Percentiles rank a stretch among this genome's conserved stretches.
Evolutionary conservation across 2,329 filamentous ascomycete genomes (phyloP).

Genomic region (Hymenotorrendiella dingleyae): DNA sequence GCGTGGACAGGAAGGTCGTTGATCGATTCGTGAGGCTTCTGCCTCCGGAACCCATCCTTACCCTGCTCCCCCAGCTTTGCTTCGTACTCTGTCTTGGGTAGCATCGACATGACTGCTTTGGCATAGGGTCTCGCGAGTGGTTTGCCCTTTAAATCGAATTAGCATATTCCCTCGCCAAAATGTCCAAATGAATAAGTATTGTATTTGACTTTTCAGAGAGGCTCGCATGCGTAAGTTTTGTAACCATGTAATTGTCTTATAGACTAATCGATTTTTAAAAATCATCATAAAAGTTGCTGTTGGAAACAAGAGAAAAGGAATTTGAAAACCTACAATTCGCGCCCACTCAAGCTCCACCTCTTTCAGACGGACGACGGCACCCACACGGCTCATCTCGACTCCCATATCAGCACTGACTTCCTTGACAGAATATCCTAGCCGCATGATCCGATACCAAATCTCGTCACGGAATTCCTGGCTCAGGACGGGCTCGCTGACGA

Average conservation of each 20-base stretch:
- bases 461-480: slow-evolving; percentile 59
- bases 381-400: slow-evolving; percentile 64
- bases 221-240: slow-evolving; percentile 66
- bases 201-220: slow-evolving; percentile 55
- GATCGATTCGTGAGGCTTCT: slow-evolving; percentile 50
- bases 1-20: slow-evolving; percentile 61
- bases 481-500: slow-evolving; percentile 55
- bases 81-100: slow-evolving; percentile 64
- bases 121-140: slow-evolving; percentile 70
- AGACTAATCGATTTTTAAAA: slow-evolving; percentile 96
- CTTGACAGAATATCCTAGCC: slow-evolving; percentile 49
- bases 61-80: slow-evolving; percentile 43
- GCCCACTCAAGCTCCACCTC: slow-evolving; percentile 63
- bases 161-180: slow-evolving; percentile 13
- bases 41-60: slow-evolving; percentile 46
- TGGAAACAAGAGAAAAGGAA: slow-evolving; percentile 19
- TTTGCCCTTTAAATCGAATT: slow-evolving; percentile 55
- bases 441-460: slow-evolving; percentile 54
- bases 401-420: slow-evolving; percentile 57
- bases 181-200: not conserved
- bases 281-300: slow-evolving; percentile 52
- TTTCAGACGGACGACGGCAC: slow-evolving; percentile 63
- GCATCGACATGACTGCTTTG: slow-evolving; percentile 70
- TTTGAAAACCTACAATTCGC: slow-evolving; percentile 49
- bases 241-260: slow-evolving; percentile 96